Evolutionary conservation across 2,329 filamentous ascomycete species (phyloP), one percentile per base, ranked within the genome.

Genomic region (Alternaria gansuensis): DNA sequence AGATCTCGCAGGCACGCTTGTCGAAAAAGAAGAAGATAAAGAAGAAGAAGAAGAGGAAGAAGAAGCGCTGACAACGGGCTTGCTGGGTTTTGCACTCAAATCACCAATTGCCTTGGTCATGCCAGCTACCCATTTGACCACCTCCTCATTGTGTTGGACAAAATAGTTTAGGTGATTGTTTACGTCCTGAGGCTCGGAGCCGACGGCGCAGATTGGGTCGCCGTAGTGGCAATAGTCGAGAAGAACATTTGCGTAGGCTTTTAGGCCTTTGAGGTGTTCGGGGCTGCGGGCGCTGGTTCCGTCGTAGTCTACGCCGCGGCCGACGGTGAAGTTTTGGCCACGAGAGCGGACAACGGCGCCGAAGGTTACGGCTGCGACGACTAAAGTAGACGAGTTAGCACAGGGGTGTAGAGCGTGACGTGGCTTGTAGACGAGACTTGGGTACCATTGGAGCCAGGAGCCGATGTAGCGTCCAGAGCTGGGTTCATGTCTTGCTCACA

Each of bases 191-290:
- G 86, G 87, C 13, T 45, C 23, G 58, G 67, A 71, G n/a, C 84
- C 85, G 0, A 66, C 58, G 69, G 85, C 89, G 79, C 87, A 89
- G 72, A 87, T 88, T 0, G 86, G 86, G 62, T 89, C 87, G 5
- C 83, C 69, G 14, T 81, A 77, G 66, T 90, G 87, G 72, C 87
- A 89, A 79, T 88, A 89, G 7, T 85, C 86, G 75, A 87, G 79
- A 52, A 89, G 83, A 1, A 84, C 80, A 33, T 56, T 43, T 11
- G 63, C 50, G 51, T 67, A 73, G 21, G 58, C 51, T 17, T 62
- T 60, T 1, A 71, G 62, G 9, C 46, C 62, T 8, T 54, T 7
- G 23, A 69, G 63, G 26, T 70, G 67, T n/a, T 58, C 50, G 0
- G 60, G 45, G 4, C 65, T 64, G 41, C 71, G 71, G 1, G 67